Conservation (phyloP, 2,329 filamentous ascomycete genomes). For the Aspergillus fumigatiaffinis region DNA sequence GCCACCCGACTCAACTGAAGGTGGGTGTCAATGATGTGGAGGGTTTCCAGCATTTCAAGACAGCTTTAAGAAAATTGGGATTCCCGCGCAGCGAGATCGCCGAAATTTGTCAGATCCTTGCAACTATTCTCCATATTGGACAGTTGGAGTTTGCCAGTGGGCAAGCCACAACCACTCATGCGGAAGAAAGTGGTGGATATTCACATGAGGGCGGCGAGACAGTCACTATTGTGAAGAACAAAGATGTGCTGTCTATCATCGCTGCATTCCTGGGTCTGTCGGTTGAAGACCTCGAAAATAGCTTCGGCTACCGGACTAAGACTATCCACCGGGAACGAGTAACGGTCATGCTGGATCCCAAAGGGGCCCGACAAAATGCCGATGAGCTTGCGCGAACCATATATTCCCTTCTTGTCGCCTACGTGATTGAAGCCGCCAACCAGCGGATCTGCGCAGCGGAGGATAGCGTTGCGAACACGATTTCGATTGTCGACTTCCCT, state of each 20-base stretch:
- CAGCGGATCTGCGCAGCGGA: slow-evolving; percentile 82
- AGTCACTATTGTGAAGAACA: slow-evolving; percentile 86
- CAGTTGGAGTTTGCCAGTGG: slow-evolving; percentile 90
- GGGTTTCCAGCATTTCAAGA: slow-evolving; percentile 97
- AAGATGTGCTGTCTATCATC: slow-evolving; percentile 78
- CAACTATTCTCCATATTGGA: slow-evolving; percentile 92
- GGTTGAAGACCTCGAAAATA: slow-evolving; percentile 75
- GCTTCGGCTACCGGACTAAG: slow-evolving; percentile 92
- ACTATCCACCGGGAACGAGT: slow-evolving; percentile 94
- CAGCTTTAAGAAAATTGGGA: slow-evolving; percentile 86
- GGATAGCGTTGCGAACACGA: slow-evolving; percentile 84
- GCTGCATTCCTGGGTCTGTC: slow-evolving; percentile 92
- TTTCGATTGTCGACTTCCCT: slow-evolving; percentile 94
- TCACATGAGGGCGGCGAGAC: slow-evolving; percentile 89
- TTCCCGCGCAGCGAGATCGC: slow-evolving; percentile 92
- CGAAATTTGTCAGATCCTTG: slow-evolving; percentile 92
- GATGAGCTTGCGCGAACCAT: slow-evolving; percentile 90
- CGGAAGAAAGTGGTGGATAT: slow-evolving; percentile 91
- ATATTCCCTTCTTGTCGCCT: slow-evolving; percentile 90
- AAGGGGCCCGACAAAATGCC: slow-evolving; percentile 83
- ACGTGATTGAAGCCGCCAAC: slow-evolving; percentile 90
- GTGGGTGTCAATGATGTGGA: slow-evolving; percentile 95
- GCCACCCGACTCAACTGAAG: slow-evolving; percentile 93
- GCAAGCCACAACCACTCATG: slow-evolving; percentile 71
- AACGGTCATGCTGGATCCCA: slow-evolving; percentile 96